Evolutionary conservation across 1,284 basidiomycete species (phyloP).

Genomic region (Microbotryum silenes-acaulis): DNA sequence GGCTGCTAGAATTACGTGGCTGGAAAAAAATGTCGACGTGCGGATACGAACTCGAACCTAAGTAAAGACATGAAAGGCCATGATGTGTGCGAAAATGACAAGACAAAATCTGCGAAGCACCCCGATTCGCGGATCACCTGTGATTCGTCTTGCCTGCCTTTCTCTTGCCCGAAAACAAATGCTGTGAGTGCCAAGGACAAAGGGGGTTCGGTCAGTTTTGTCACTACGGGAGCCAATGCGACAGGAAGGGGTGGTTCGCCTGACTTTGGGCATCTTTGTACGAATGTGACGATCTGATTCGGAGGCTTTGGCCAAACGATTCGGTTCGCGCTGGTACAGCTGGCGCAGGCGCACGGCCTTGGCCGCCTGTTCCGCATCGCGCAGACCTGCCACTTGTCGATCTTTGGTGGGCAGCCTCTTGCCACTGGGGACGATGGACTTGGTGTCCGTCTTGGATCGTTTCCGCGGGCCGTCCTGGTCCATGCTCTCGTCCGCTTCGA

Average conservation of each 20-base stretch:
- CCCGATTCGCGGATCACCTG: not conserved
- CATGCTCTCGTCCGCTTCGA: slow-evolving; percentile 50
- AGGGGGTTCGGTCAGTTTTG: too few species aligned
- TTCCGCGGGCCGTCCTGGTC: slow-evolving; percentile 41
- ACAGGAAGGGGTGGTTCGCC: slow-evolving; percentile 32
- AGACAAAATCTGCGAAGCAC: not conserved
- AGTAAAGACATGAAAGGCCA: not conserved
- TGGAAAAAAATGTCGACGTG: not conserved
- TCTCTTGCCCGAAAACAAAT: slow-evolving; percentile 80
- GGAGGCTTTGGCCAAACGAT: slow-evolving; percentile 77
- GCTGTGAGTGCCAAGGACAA: slow-evolving; percentile 35
- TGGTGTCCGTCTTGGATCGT: slow-evolving; percentile 54
- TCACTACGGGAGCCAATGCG: slow-evolving; percentile 53
- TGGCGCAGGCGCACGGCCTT: slow-evolving; percentile 73
- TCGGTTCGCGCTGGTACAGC: slow-evolving; percentile 73
- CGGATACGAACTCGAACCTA: not conserved
- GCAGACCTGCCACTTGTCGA: slow-evolving; percentile 69
- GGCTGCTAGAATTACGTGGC: too few species aligned
- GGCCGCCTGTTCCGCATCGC: slow-evolving; percentile 64
- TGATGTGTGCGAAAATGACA: not conserved
- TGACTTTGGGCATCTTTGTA: slow-evolving; percentile 42
- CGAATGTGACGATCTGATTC: slow-evolving; percentile 58
- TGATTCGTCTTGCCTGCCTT: slow-evolving; percentile 36
- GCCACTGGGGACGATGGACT: slow-evolving; percentile 29
- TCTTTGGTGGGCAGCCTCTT: slow-evolving; percentile 60